phyloP scores from a whole-genome alignment of 2,329 filamentous ascomycete species.

The Cadophora sp. region DNA sequence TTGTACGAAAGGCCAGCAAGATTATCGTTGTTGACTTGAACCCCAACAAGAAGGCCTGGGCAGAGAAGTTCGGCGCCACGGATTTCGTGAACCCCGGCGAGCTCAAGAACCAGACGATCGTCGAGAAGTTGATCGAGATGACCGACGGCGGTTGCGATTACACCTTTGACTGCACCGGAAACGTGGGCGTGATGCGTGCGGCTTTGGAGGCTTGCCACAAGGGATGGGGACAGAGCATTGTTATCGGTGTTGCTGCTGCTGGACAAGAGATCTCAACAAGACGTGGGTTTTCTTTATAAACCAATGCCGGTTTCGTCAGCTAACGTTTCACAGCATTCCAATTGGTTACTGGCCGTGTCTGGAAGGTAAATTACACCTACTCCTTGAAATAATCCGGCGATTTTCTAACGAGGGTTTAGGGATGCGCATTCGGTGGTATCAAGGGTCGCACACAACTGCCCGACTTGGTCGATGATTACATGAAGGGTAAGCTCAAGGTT shows the following conservation, averaged over 20 bases:
- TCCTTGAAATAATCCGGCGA: neutral
- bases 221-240: constrained; percentile 97
- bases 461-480: constrained; percentile 86
- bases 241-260: constrained; percentile 96
- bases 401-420: constrained; percentile 46
- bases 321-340: constrained; percentile 77
- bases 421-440: constrained; percentile 96
- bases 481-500: constrained; percentile 90
- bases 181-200: constrained; percentile 93
- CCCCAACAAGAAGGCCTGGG: constrained; percentile 88
- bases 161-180: constrained; percentile 99
- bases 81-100: constrained; percentile 95
- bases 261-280: constrained; percentile 94
- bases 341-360: constrained; percentile 95
- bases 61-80: constrained; percentile 92
- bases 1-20: constrained; percentile 56
- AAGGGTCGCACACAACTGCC: constrained; percentile 95
- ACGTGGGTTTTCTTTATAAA: constrained; percentile 67
- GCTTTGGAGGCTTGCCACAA: constrained; percentile 99
- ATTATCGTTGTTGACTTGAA: constrained; percentile 80
- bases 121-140: constrained; percentile 94
- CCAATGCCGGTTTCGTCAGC: constrained; percentile 15
- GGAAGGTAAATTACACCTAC: constrained; percentile 63
- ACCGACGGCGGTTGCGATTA: constrained; percentile 98
- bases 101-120: constrained; percentile 78